Conservation (phyloP, 2,329 filamentous ascomycete species). For the Hymenotorrendiella dingleyae region DNA sequence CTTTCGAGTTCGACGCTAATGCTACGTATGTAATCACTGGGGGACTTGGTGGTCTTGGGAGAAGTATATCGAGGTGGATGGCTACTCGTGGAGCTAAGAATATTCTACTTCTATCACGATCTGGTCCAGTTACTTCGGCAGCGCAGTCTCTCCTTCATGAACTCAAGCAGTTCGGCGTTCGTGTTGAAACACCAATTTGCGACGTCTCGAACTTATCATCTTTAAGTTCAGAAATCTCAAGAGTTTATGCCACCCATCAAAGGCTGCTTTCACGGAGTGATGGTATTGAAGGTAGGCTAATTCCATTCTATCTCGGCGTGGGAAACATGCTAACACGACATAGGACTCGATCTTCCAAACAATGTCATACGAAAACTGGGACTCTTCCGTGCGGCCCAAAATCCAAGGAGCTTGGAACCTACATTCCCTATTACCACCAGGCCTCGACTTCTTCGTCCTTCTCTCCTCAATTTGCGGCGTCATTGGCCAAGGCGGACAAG, state of each 20-base stretch:
- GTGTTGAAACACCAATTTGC: conserved; percentile 40
- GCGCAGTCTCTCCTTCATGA: conserved; percentile 2
- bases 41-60: conserved; percentile 28
- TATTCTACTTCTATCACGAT: conserved; percentile 27
- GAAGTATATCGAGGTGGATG: conserved; percentile 20
- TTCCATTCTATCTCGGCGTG: not conserved
- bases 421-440: not conserved
- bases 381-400: not conserved
- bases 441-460: conserved; percentile 30
- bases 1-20: conserved; percentile 10
- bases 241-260: conserved; percentile 28
- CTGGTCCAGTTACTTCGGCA: conserved; percentile 1
- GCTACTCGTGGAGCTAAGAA: conserved; percentile 19
- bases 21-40: conserved; percentile 27
- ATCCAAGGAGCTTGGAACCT: conserved; percentile 10
- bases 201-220: conserved; percentile 38
- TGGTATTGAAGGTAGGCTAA: conserved; percentile 33
- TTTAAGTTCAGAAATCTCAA: conserved; percentile 1
- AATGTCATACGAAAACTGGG: conserved; percentile 7
- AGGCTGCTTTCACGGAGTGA: conserved; percentile 41
- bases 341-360: conserved; percentile 21
- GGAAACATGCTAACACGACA: not conserved
- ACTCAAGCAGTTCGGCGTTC: conserved; percentile 29
- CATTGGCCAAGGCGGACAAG: conserved; percentile 8
- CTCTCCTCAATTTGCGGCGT: conserved; percentile 31